Base-by-base conservation (phyloP, 1,284 basidiomycete genomes). In the Athelia sp. region DNA sequence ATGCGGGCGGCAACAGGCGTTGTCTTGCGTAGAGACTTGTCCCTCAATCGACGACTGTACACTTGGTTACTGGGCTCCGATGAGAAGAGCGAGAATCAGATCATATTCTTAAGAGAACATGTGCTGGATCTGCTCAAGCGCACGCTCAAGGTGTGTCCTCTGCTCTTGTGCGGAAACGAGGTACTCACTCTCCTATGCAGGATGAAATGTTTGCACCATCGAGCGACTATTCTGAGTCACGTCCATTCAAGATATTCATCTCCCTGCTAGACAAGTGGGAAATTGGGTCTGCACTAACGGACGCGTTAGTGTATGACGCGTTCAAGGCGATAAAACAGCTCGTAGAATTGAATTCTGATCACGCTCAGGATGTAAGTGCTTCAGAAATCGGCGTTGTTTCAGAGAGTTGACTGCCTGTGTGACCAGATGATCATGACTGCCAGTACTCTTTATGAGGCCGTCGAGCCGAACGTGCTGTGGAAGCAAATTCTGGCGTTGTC, bases 231-330 rank as follows among this genome's bases (percentile, higher is more conserved):
- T 74, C 84, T 0, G 87, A 89, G 53, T 83, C 87, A 1, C 81
- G 89, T 15, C 93, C 97, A 0, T 98, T 93, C 77, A 95, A 95
- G 66, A 90, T 98, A 43, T 96, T 98, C 64, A 84, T 98, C 23
- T 95, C 94, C 1, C 67, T 99, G 15, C 72, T 98, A 54, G 97
- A 99, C 68, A 97, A 97, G 65, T 98, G 93, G 90, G 94, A 98
- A 66, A 87, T 99, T 46, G 96, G 96, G 0, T 81, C 82, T 17
- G 76, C 81, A 0, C 68, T 99, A 22, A 95, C 93, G 0, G 82
- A 90, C 43, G 75, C 73, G 1, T 69, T 98, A 31, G 81, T 91
- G 3, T 81, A 92, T 50, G 90, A 97, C 55, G 78, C 88, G 0
- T 84, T 96, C 61, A 81, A 76, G 47, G 82, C 89, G 2, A 73